Evolutionary conservation across 352 stramenopile genomes (phyloP), one percentile per base, ranked within the genome.

Genomic region (Phytophthora sojae): DNA sequence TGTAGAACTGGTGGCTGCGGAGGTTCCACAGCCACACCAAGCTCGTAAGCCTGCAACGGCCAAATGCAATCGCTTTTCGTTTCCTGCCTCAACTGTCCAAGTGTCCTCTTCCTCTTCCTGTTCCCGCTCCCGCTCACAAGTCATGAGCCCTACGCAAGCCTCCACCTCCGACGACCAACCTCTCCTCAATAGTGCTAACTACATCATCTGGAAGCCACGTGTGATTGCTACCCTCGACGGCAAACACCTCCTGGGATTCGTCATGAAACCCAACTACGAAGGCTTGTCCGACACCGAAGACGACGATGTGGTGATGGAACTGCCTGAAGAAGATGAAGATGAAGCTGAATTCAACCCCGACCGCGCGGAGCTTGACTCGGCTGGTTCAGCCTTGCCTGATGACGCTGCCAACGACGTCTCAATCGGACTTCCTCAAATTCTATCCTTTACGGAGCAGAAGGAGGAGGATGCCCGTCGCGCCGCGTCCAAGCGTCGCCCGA

Each of bases 21-120:
- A 49, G 42, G 14, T 49, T 21, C 42, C 42, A 49, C 42, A 49
- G 15, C 42, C 42, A 49, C 42, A 21, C 42, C 17, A 14, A 49
- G 15, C 42, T 49, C 42, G 42, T 49, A 49, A 21, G 15, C 42
- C 42, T 49, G 15, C 42, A 49, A 49, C 15, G 17, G 42, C 12
- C 12, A 49, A 49, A 49, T 21, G 12, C 42, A 49, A 49, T 21
- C 42, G 23, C 42, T 49, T 49, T 49, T n/a, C 15, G 42, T 49
- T 49, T 49, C 42, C 42, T 49, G 42, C 17, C 12, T n/a, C 42
- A 49, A 49, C 42, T 49, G 42, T 23, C 42, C 42, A 49, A 49
- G 42, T 49, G 14, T 49, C n/a, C n/a, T n/a, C n/a, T n/a, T n/a
- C 42, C 42, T 49, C 42, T 21, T 21, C 15, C 42, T 23, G 7